Evolutionary conservation across 352 stramenopile species (phyloP), one percentile per base, ranked within the genome.

Genomic region (Peronosclerospora sorghi): DNA sequence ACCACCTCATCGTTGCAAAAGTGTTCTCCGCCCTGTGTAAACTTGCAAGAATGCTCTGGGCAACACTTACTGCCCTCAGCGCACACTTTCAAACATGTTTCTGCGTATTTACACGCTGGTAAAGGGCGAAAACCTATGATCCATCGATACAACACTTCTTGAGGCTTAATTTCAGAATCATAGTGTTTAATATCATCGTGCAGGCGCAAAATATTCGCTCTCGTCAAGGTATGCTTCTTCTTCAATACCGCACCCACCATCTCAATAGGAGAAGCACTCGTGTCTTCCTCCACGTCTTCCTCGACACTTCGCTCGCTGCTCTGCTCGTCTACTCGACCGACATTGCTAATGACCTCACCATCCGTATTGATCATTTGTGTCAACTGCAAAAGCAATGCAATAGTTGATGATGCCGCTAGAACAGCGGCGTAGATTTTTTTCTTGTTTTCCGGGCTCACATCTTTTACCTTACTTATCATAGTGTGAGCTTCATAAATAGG

Each of bases 101-200:
- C 53, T 13, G 21, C 2, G 24, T 58, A 61, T 9, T 28, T 23
- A n/a, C 74, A 86, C 1, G 36, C 45, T 12, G 71, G 67, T 1
- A 70, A 39, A 1, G 74, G 74, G 0, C 58, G 37, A 41, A 84
- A 79, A 0, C 71, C 74, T 7, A 45, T 51, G 15, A 86, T 59
- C 74, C 74, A 86, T 38, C 41, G 45, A 19, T 76, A 72, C 14
- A 86, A 15, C 18, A 86, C 76, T 44, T 86, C 71, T 1, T 41
- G 56, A 4, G 68, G 58, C 18, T 76, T 49, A 39, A 83, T 80
- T 1, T 34, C 21, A 6, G 35, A 38, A 23, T 84, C 69, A 18
- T 86, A 86, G 40, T 86, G 74, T 2, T 56, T 62, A 13, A 86
- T 82, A 0, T 65, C 74, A 6, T 55, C 36, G 24, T 78, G 58